A percentile compares a stretch with the other conserved stretches of the same genome.
Conservation (phyloP, 2,329 filamentous ascomycete genomes). For the Plectosphaerella sp. region DNA sequence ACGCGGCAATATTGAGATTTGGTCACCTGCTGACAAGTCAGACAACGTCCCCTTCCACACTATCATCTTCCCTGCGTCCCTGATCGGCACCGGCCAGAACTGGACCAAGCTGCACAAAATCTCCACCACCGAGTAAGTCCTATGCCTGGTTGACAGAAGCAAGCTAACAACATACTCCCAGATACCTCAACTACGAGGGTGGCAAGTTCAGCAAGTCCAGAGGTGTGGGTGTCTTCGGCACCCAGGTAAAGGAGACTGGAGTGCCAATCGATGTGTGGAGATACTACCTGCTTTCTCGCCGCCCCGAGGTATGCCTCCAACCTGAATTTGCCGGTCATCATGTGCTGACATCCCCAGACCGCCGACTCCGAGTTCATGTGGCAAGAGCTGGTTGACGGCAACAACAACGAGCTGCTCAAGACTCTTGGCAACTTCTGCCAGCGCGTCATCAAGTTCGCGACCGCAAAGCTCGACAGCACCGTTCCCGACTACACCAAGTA, state of each 20-base stretch:
- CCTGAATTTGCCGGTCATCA: neutral
- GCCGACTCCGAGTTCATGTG: constrained; percentile 89
- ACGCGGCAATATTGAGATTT: constrained; percentile 51
- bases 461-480: constrained; percentile 67
- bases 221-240: constrained; percentile 86
- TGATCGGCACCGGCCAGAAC: constrained; percentile 76
- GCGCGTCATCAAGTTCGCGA: constrained; percentile 66
- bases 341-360: constrained; percentile 28
- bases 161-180: neutral
- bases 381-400: constrained; percentile 74
- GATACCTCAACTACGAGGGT: constrained; percentile 74
- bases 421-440: constrained; percentile 74
- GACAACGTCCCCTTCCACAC: constrained; percentile 70
- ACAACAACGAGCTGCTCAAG: constrained; percentile 84
- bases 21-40: constrained; percentile 30
- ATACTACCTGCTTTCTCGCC: constrained; percentile 81
- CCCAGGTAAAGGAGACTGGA: constrained; percentile 81
- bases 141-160: too few species aligned
- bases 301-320: constrained; percentile 56
- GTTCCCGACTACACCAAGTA: constrained; percentile 60
- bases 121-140: constrained; percentile 67
- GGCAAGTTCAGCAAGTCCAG: constrained; percentile 93
- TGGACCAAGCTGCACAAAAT: constrained; percentile 91
- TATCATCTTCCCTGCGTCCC: constrained; percentile 84
- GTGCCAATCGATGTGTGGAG: constrained; percentile 86